phyloP scores from a whole-genome alignment of 305 asterid genomes.

The Solanum aculeatissimum region DNA sequence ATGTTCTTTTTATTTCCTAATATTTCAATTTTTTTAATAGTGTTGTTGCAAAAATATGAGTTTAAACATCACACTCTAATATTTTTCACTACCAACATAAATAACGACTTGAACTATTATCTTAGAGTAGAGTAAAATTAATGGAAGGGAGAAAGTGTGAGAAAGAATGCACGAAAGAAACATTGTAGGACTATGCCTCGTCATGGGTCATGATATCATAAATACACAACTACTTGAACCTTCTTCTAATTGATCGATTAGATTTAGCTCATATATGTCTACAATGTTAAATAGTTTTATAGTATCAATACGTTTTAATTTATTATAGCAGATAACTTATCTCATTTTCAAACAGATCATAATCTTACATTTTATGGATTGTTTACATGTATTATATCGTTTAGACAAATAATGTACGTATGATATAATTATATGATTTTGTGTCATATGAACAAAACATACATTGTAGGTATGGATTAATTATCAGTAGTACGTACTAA shows the following conservation, averaged over 20 bases:
- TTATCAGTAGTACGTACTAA: background rate
- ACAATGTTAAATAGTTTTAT: background rate
- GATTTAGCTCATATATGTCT: background rate
- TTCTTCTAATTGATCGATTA: background rate
- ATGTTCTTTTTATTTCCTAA: too few species aligned
- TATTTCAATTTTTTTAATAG: background rate
- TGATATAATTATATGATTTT: background rate
- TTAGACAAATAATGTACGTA: background rate
- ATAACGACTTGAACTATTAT: background rate
- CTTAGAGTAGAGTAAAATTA: background rate
- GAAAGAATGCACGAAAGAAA: conserved; percentile 14
- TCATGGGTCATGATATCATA: conserved; percentile 20
- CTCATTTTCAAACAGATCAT: background rate
- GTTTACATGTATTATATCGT: background rate
- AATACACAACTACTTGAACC: background rate
- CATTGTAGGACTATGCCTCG: conserved; percentile 13
- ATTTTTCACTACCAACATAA: background rate
- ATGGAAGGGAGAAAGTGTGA: background rate
- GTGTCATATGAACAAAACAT: background rate
- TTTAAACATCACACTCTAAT: background rate
- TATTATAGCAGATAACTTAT: background rate
- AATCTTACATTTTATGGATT: background rate
- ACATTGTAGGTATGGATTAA: background rate
- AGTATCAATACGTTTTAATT: background rate
- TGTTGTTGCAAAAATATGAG: background rate